Base-by-base conservation (phyloP, 208 protist species). In the Balamuthia mandrillaris region DNA sequence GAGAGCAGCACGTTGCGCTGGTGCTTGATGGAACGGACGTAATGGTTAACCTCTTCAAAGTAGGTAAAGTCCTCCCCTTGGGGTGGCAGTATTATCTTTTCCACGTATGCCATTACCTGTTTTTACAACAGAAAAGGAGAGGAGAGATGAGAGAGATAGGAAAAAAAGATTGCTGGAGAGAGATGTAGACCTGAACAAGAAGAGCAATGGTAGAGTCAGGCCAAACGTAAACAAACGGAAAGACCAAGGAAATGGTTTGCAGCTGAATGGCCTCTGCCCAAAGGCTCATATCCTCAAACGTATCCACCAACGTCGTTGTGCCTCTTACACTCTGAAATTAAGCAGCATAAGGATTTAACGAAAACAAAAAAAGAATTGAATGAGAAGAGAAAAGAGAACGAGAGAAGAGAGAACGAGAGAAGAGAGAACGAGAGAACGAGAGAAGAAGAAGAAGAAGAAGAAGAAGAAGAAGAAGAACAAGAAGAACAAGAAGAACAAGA, bases 201-300 rank as follows among this genome's bases (percentile, higher is more conserved):
- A n/a, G 24, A 29, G 72, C 72, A 12, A 51, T 81, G 7, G 72
- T 63, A 5, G 72, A 63, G 52, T 54, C 42, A 16, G 72, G 72
- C 72, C 72, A 81, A 35, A 51, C 61, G 72, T 63, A 61, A 33
- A 81, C 72, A 21, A 81, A 81, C 18, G 72, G 72, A 39, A 81
- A 81, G 10, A 81, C 72, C 45, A 81, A 24, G 35, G 72, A 81
- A 2, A 81, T 35, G 12, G 61, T 42, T 24, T 81, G 47, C 72
- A 81, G 72, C 49, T 81, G 72, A 12, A 81, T 24, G 0, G 72
- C 72, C 72, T 81, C 72, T 9, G 72, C 54, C 72, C 72, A 81
- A 24, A 81, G 49, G 49, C 61, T 51, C 29, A 81, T 24, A 24
- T 81, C 72, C 49, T 81, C 72, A 3, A 81, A 39, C 27, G 47